Evolutionary conservation across 257 asterid genomes (phyloP).

Genomic region (Leptodermis oblonga): DNA sequence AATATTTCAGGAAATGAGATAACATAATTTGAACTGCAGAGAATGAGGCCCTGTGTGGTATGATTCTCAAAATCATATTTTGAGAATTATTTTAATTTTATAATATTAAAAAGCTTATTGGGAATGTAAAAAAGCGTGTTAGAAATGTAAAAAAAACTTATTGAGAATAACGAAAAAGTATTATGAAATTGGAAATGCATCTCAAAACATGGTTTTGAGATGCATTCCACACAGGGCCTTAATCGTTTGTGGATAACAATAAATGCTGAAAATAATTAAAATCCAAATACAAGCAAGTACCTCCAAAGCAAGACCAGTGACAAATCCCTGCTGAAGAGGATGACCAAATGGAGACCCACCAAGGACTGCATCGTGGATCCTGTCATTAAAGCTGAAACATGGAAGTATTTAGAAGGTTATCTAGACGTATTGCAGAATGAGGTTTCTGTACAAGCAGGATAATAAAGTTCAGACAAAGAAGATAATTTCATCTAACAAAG

Average conservation of each 20-base stretch:
- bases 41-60: background rate
- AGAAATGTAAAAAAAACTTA: too few species aligned
- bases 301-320: constrained; percentile 83
- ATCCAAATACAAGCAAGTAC: constrained; percentile 34
- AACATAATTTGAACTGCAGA: background rate
- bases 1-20: background rate
- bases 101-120: too few species aligned
- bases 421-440: background rate
- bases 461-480: background rate
- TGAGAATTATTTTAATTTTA: too few species aligned
- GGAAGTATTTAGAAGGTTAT: constrained; percentile 6
- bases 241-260: too few species aligned
- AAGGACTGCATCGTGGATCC: constrained; percentile 87
- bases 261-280: constrained; percentile 4
- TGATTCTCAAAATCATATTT: too few species aligned
- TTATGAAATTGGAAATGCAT: too few species aligned
- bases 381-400: constrained; percentile 79
- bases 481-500: background rate
- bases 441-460: background rate
- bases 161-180: too few species aligned
- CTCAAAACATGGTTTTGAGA: too few species aligned
- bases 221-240: too few species aligned
- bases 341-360: constrained; percentile 99
- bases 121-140: too few species aligned
- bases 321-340: constrained; percentile 92